These are phyloP conservation scores for Panus rudis DNA, from an alignment of 768 basidiomycete genomes.

Conservation along the genomic window DNA sequence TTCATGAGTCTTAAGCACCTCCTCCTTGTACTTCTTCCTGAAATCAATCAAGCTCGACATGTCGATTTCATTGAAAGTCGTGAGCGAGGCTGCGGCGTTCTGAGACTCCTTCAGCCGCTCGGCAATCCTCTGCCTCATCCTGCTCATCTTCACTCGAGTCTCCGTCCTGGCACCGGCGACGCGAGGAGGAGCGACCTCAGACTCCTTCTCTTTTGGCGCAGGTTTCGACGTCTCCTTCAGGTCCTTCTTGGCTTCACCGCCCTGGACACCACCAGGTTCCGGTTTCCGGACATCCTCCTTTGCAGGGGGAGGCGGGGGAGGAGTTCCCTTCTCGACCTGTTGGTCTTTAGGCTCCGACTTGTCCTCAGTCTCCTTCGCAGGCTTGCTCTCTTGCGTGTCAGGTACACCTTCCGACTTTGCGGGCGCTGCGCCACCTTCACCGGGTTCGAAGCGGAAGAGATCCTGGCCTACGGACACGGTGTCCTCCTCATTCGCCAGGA, in stretches of 20 bases:
- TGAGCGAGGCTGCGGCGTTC: constrained; percentile 91
- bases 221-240: constrained; percentile 26
- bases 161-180: constrained; percentile 62
- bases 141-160: constrained; percentile 97
- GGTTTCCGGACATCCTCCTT: constrained; percentile 20
- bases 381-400: constrained; percentile 14
- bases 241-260: constrained; percentile 28
- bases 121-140: constrained; percentile 95
- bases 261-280: constrained; percentile 24
- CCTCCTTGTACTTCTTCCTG: constrained; percentile 92
- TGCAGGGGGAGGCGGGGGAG: constrained; percentile 39
- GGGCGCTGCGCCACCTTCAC: constrained; percentile 27
- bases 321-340: constrained; percentile 38
- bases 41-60: constrained; percentile 94
- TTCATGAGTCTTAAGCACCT: constrained; percentile 82
- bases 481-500: constrained; percentile 86
- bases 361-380: constrained; percentile 30
- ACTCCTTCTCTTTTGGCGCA: constrained; percentile 16
- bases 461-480: constrained; percentile 95
- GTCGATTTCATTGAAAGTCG: constrained; percentile 99
- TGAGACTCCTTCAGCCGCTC: constrained; percentile 98
- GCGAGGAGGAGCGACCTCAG: constrained; percentile 28
- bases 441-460: constrained; percentile 84
- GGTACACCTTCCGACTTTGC: constrained; percentile 17
- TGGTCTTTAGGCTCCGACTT: constrained; percentile 39